Base-by-base conservation (phyloP, 2,329 filamentous ascomycete species). In the Chaetomiaceae sp. region DNA sequence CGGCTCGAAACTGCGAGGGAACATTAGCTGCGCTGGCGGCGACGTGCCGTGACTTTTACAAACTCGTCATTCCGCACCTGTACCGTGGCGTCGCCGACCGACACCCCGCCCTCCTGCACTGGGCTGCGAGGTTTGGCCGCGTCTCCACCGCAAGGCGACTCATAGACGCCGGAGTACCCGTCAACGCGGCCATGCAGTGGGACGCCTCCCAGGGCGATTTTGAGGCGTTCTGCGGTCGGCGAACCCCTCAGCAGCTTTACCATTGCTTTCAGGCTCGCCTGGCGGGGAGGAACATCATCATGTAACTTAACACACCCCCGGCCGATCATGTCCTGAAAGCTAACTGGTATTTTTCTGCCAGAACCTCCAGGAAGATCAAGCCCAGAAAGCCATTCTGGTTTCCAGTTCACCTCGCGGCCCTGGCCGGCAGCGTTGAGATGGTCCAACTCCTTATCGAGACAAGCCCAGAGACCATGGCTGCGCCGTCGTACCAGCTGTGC, bases 31-130 rank as follows among this genome's bases (percentile, higher is more conserved):
- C 45, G 4, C 38, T 53, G 3, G 53, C 53, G 6, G 38, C 38
- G 4, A 50, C 50, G 30, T 55, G 53, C 17, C 33, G 37, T 16
- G 38, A 23, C 7, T 38, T 53, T 4, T 31, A 53, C 40, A 9
- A 27, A 3, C 16, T 53, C 23, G 43, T 44, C 13, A 50, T 55
- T 35, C 49, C 46, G 23, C 33, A 30, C 23, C 43, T 55, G 6
- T 55, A 53, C 33, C 37, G 50, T 16, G 19, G 30, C 6, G 34
- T 19, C 13, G 30, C 16, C 16, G 19, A 46, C 1, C 34, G 35
- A 17, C 41, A 55, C n/a, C 45, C 45, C 2, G 23, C 31, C 3
- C 48, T 55, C 33, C 34, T 52, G 4, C 49, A 42, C 33, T 55
- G 53, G 53, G 46, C 50, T 17, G 45, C 50, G 2, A 37, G 48